Evolutionary conservation across 2,329 filamentous ascomycete species (phyloP).

Genomic region (Phialocephala subalpina): DNA sequence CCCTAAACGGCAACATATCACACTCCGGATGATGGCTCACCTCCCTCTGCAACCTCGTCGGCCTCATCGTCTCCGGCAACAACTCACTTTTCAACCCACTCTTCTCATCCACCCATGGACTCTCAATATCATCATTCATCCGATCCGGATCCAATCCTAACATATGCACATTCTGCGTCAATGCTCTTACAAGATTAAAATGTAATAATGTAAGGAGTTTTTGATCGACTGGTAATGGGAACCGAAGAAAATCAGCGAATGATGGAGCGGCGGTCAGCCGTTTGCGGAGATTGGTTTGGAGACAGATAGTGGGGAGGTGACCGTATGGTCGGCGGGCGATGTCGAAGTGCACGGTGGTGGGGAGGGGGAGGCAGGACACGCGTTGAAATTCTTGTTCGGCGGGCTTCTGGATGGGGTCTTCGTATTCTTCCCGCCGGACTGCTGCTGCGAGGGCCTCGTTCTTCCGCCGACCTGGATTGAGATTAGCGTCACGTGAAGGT

Average conservation of each 20-base stretch:
- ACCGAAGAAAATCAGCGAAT: conserved; percentile 21
- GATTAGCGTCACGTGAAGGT: neutral
- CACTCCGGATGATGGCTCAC: conserved; percentile 51
- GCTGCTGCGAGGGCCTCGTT: neutral
- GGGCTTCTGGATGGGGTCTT: neutral
- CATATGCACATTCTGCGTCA: conserved; percentile 44
- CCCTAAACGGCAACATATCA: conserved; percentile 48
- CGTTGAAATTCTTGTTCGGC: neutral
- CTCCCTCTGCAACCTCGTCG: conserved; percentile 48
- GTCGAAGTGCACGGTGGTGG: neutral
- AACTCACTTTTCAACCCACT: neutral
- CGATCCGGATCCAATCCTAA: conserved; percentile 35
- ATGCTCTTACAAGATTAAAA: conserved; percentile 49
- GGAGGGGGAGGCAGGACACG: neutral
- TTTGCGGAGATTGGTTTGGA: conserved; percentile 10
- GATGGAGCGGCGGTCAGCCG: conserved; percentile 1
- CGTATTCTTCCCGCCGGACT: neutral
- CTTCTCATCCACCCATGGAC: conserved; percentile 27
- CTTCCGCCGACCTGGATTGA: neutral
- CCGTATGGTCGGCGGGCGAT: conserved; percentile 9
- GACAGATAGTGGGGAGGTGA: conserved; percentile 9
- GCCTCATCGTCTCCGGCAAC: conserved; percentile 41
- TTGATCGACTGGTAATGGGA: conserved; percentile 32
- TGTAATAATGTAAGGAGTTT: conserved; percentile 46
- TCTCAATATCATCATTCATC: conserved; percentile 30